Evolutionary conservation across 2,329 filamentous ascomycete species (phyloP).

Genomic region (Truncatella angustata): DNA sequence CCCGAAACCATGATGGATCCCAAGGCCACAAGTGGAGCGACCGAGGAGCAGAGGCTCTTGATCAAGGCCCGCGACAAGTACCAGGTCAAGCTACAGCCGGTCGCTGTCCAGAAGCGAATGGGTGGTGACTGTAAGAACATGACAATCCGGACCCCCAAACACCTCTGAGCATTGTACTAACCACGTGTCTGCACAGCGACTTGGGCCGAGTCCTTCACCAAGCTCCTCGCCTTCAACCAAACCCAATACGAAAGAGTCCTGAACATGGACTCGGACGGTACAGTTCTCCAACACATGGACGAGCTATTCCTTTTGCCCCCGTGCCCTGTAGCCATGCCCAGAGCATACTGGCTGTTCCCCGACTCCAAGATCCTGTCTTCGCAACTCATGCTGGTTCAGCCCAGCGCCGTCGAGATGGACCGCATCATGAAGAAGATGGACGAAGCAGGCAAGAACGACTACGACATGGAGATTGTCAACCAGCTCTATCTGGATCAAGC

Average conservation of each 20-base stretch:
- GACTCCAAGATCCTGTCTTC: conserved; percentile 54
- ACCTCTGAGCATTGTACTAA: not conserved
- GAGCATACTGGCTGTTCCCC: conserved; percentile 67
- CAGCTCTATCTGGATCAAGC: conserved; percentile 56
- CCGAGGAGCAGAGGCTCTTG: conserved; percentile 32
- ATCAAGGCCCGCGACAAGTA: conserved; percentile 43
- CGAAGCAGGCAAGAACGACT: conserved; percentile 35
- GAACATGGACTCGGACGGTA: conserved; percentile 61
- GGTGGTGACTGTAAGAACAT: conserved; percentile 24
- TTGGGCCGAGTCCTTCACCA: conserved; percentile 65
- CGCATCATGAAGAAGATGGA: conserved; percentile 33
- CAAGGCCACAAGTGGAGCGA: conserved; percentile 23
- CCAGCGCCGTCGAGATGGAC: conserved; percentile 49
- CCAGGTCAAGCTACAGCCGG: conserved; percentile 40
- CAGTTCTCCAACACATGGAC: conserved; percentile 63
- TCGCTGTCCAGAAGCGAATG: conserved; percentile 36
- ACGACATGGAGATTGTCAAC: conserved; percentile 70
- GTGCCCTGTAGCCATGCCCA: conserved; percentile 63
- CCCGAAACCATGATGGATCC: conserved; percentile 36
- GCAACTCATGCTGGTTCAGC: conserved; percentile 61
- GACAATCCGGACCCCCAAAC: conserved; percentile 25
- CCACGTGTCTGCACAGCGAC: conserved; percentile 32
- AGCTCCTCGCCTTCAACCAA: conserved; percentile 68
- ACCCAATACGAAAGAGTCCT: conserved; percentile 53
- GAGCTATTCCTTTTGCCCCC: conserved; percentile 67